These are phyloP conservation scores for Claviceps sp. DNA, from an alignment of 2,329 filamentous ascomycete species.

Conservation along the genomic window DNA sequence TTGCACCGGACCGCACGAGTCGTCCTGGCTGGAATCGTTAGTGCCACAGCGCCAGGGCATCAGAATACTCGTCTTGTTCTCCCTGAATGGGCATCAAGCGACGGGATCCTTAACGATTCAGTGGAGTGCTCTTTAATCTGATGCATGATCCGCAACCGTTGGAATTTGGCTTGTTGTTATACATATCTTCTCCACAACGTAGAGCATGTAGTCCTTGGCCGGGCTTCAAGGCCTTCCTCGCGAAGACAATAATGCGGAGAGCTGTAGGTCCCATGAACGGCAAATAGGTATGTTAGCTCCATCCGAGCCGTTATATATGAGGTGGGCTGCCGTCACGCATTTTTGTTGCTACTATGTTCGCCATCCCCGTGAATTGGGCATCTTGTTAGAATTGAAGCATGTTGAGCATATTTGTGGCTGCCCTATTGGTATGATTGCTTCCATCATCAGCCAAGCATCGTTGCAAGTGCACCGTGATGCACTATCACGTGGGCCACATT, in stretches of 20 bases:
- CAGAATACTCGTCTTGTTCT: conserved; percentile 27
- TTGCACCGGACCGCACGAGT: conserved; percentile 14
- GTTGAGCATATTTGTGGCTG: conserved; percentile 26
- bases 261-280: no score
- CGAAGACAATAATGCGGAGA: no score
- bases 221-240: no score
- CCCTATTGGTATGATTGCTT: conserved; percentile 29
- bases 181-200: not conserved
- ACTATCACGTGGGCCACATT: conserved; percentile 36
- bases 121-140: conserved; percentile 27
- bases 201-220: not conserved
- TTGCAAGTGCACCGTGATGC: conserved; percentile 27
- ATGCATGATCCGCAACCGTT: conserved; percentile 22
- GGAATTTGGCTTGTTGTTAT: no score
- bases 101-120: conserved; percentile 33
- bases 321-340: no score
- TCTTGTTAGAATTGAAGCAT: conserved; percentile 18
- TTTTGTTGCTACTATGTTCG: no score
- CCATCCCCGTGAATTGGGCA: no score
- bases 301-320: no score
- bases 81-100: conserved; percentile 27
- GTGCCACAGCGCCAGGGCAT: conserved; percentile 20
- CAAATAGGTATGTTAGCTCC: no score
- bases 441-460: conserved; percentile 30
- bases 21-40: conserved; percentile 1